Conservation (phyloP, 1,284 basidiomycete genomes). For the Tilletia horrida region DNA sequence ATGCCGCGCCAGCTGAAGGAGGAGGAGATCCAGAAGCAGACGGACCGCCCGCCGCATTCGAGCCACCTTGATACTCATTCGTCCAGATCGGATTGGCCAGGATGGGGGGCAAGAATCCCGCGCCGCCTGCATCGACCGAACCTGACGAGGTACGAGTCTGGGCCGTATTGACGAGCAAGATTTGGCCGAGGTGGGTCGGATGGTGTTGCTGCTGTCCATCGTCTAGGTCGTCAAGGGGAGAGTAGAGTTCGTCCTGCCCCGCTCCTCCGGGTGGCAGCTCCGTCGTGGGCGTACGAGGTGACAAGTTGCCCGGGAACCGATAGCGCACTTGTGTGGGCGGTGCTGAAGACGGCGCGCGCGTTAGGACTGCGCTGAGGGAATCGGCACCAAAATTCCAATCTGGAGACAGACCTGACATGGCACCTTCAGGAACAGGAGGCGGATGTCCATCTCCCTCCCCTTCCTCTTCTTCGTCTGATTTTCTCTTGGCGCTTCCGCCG, state of each 20-base stretch:
- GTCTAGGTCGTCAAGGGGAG: background rate
- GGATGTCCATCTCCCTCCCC: background rate
- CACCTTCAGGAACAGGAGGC: too few relatives aligned
- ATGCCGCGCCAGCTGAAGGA: background rate
- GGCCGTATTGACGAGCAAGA: too few relatives aligned
- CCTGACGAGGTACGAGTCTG: too few relatives aligned
- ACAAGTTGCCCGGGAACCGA: background rate
- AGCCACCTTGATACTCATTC: background rate
- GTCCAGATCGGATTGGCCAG: too few relatives aligned
- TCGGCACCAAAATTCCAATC: conserved; percentile 13
- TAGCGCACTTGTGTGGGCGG: background rate
- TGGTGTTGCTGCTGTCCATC: background rate
- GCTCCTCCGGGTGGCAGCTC: background rate
- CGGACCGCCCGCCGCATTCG: background rate
- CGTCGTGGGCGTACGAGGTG: background rate
- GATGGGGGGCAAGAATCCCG: too few relatives aligned
- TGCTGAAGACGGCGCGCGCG: background rate
- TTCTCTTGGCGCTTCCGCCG: too few relatives aligned
- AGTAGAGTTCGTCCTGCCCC: background rate
- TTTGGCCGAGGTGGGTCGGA: background rate
- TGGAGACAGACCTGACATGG: background rate
- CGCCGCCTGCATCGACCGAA: too few relatives aligned
- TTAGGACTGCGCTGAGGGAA: background rate
- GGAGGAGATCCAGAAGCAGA: background rate
- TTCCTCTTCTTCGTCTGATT: background rate